Percentiles rank a stretch among this genome's conserved stretches.
phyloP scores from a whole-genome alignment of 768 basidiomycete genomes.

The Basidioascus undulatus region DNA sequence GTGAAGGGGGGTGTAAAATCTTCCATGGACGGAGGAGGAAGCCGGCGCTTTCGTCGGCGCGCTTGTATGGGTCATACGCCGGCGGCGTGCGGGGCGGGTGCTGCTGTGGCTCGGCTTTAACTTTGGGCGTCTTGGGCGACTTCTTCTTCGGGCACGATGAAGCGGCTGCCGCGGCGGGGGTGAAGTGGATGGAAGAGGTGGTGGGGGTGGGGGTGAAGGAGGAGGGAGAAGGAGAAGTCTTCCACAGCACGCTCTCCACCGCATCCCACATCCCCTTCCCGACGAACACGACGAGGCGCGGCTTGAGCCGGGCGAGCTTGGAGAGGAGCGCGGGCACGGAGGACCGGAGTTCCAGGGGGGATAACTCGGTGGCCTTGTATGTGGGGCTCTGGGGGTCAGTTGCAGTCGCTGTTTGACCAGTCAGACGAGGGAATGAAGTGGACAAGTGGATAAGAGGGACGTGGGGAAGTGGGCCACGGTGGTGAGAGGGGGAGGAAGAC shows the following conservation, averaged over 20 bases:
- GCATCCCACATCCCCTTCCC: constrained; percentile 41
- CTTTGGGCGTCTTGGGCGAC: constrained; percentile 19
- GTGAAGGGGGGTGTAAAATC: constrained; percentile 6
- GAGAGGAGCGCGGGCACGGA: constrained; percentile 33
- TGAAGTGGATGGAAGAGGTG: not conserved
- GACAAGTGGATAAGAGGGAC: no score
- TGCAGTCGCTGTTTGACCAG: not conserved
- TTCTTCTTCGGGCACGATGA: not conserved
- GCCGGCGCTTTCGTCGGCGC: not conserved
- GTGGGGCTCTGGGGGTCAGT: not conserved
- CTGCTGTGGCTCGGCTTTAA: constrained; percentile 21
- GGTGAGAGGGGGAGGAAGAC: no score
- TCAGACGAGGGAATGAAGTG: not conserved
- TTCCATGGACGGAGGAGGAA: not conserved
- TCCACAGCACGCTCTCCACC: constrained; percentile 14
- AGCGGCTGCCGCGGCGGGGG: not conserved
- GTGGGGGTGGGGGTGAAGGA: constrained; percentile 16
- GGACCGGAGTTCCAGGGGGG: constrained; percentile 14
- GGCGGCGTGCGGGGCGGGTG: not conserved
- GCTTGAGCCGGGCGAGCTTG: constrained; percentile 34
- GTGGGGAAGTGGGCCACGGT: no score
- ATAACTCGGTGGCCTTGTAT: constrained; percentile 20
- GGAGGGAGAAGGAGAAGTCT: constrained; percentile 4
- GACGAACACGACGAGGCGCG: constrained; percentile 50
- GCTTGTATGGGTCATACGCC: not conserved